Evolutionary conservation across 768 basidiomycete genomes (phyloP), one percentile per base, ranked within the genome.

Genomic region (Agrocybe praecox): DNA sequence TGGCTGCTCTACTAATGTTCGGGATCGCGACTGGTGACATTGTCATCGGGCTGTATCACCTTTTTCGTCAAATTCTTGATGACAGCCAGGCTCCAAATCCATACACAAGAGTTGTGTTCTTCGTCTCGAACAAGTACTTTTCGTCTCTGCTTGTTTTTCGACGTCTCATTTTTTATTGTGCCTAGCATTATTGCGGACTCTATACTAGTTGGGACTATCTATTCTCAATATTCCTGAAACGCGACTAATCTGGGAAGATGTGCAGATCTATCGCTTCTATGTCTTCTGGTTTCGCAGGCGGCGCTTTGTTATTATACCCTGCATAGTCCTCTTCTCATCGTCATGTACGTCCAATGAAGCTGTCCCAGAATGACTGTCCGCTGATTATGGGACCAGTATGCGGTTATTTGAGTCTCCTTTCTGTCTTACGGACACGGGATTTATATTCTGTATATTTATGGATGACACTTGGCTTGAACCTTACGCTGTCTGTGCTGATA

Each of bases 241-340:
- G 12, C 46, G n/a, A 45, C 33, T 7, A 33, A 56, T 55, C 33
- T n/a, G n/a, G n/a, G 52, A 59, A 49, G 22, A 46, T 22, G 23
- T 33, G 36, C 56, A 67, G 62, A 53, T 68, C 45, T 65, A 66
- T 46, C 67, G 68, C 21, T 68, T 64, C 43, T 65, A 66, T 44
- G 47, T 62, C 32, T 58, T 63, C 15, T 69, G 68, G 68, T 52
- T 49, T 32, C 57, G 57, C 5, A 47, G 46, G 36, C 43, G 49
- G 32, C 43, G 49, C n/a, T 32, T 64, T 56, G 51, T 69, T 34
- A 22, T 56, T 22, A 32, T 51, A 21, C 62, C 64, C n/a, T 49
- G 36, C 32, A 15, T 60, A 2, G 43, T 64, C 15, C 57, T 69
- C 12, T 34, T 65, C 18, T 44, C 47, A 26, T 58, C 61, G 23